phyloP scores from a whole-genome alignment of 352 stramenopile species.

The Elongisporangium undulatum region DNA sequence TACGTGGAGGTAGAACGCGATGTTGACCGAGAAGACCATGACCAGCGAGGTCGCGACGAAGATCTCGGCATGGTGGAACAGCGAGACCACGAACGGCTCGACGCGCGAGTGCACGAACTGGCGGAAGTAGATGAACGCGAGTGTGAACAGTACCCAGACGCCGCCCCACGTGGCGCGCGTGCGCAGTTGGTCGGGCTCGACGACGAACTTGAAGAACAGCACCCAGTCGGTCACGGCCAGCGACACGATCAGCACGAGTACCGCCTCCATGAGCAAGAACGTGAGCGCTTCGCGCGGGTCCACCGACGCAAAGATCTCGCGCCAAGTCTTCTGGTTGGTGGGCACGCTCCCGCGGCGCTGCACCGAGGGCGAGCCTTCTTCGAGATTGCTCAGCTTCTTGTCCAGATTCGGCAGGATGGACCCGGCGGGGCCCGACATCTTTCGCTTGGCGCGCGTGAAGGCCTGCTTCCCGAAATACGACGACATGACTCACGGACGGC shows the following conservation, averaged over 20 bases:
- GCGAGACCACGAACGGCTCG: constrained; percentile 29
- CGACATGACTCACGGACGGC: constrained; percentile 6
- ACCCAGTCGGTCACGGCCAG: constrained; percentile 51
- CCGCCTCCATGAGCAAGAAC: constrained; percentile 43
- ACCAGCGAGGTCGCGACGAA: constrained; percentile 58
- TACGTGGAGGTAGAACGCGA: constrained; percentile 69
- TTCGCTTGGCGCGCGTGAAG: constrained; percentile 43
- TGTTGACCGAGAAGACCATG: constrained; percentile 70
- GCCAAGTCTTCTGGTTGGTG: constrained; percentile 3
- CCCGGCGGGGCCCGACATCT: constrained; percentile 46
- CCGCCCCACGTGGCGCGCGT: constrained; percentile 41
- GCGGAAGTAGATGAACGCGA: constrained; percentile 42
- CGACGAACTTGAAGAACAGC: constrained; percentile 64
- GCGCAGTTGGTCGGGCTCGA: constrained; percentile 40
- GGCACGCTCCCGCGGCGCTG: constrained; percentile 3
- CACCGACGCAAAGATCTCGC: constrained; percentile 23
- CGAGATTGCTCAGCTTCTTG: constrained; percentile 19
- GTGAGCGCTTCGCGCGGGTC: constrained; percentile 35
- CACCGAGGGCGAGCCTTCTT: constrained; percentile 9
- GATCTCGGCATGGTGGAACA: constrained; percentile 62
- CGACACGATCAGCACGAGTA: constrained; percentile 32
- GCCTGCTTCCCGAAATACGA: constrained; percentile 13
- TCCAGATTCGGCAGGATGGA: constrained; percentile 26
- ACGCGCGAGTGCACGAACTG: constrained; percentile 33
- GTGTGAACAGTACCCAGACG: constrained; percentile 45